These are phyloP conservation scores for Epichloe hybrida DNA, from an alignment of 2,329 filamentous ascomycete genomes.

Conservation along the genomic window DNA sequence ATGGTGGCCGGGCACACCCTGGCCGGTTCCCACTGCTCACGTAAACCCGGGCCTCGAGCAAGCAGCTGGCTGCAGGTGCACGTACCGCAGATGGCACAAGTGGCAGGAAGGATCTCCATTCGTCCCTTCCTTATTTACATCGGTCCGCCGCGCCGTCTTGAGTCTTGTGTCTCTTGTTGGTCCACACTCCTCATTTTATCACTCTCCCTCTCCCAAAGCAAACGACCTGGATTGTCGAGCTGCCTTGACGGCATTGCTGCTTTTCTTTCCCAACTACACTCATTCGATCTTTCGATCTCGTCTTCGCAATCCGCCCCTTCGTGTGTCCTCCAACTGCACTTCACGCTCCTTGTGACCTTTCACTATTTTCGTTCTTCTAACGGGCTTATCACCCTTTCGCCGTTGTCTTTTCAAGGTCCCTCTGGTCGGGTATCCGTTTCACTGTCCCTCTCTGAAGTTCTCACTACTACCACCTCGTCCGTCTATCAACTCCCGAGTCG, in stretches of 20 bases:
- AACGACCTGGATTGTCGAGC: conserved; percentile 6
- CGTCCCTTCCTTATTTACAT: conserved; percentile 4
- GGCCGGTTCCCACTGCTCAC: not conserved
- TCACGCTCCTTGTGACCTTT: conserved; percentile 4
- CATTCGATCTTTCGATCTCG: conserved; percentile 1
- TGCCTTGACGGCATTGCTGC: conserved; percentile 6
- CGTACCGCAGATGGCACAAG: not conserved
- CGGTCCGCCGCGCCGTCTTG: not conserved
- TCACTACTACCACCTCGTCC: not conserved
- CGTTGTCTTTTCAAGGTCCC: not conserved
- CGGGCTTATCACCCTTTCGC: not conserved
- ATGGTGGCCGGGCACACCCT: not conserved
- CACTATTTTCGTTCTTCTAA: not conserved
- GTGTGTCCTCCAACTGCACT: conserved; percentile 6
- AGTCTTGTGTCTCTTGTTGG: not conserved
- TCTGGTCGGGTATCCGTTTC: not conserved
- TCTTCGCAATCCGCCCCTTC: not conserved
- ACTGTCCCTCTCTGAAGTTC: not conserved
- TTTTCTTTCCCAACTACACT: conserved; percentile 1
- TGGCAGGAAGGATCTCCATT: not conserved
- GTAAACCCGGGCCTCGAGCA: not conserved
- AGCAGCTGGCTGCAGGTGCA: not conserved
- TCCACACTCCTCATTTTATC: not conserved
- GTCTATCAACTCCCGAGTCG: not conserved
- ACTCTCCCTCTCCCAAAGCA: conserved; percentile 1